A percentile compares a stretch with the other conserved stretches of the same genome.
Conservation (phyloP, 371 early-diverging fungal genomes). For the Umbelopsis sp. region DNA sequence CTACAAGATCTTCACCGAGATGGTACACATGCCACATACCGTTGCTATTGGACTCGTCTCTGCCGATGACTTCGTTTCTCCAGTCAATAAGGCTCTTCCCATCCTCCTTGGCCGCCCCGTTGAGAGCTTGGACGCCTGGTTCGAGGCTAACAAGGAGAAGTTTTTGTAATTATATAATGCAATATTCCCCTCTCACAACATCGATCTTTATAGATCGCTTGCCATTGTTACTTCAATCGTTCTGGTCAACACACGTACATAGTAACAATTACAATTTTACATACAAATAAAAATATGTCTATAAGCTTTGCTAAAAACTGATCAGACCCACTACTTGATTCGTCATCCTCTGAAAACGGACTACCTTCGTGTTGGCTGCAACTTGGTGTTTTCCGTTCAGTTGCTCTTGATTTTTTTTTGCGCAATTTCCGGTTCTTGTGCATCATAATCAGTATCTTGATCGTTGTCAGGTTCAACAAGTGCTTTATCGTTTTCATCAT, state of each 20-base stretch:
- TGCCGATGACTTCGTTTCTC: not conserved
- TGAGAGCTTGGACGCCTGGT: conserved; percentile 25
- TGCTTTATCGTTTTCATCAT: not conserved
- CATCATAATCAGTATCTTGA: not conserved
- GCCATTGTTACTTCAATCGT: too few species aligned
- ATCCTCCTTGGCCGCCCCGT: conserved; percentile 25
- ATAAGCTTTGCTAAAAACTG: too few species aligned
- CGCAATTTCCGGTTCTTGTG: not conserved
- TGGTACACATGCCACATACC: not conserved
- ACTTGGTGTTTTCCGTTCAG: not conserved
- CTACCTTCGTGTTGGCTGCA: not conserved
- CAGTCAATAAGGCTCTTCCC: not conserved
- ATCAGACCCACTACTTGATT: not conserved
- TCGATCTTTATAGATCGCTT: too few species aligned
- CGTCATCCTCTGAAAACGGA: not conserved
- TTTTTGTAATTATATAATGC: not conserved
- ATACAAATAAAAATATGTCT: too few species aligned
- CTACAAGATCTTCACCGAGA: conserved; percentile 19
- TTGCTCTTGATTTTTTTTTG: not conserved
- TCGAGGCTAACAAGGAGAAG: conserved; percentile 8
- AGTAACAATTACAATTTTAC: too few species aligned
- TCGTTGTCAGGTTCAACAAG: too few species aligned
- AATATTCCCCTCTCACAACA: too few species aligned
- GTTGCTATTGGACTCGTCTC: not conserved
- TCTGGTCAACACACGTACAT: too few species aligned